Evolutionary conservation across 2,329 filamentous ascomycete species (phyloP), one percentile per base, ranked within the genome.

Genomic region (Colletotrichum shisoi): DNA sequence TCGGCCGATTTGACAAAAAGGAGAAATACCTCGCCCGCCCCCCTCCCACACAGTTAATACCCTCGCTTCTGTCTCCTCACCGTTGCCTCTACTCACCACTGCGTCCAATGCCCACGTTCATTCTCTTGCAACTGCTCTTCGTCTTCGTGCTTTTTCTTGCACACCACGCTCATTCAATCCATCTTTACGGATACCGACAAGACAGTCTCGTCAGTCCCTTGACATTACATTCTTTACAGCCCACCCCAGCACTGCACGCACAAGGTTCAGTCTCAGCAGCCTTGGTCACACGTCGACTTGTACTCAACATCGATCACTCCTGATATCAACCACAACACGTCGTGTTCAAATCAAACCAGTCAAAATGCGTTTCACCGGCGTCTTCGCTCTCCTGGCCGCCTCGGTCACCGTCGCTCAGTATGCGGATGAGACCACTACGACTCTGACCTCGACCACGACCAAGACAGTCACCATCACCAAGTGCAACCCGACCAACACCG

Each of bases 321-420:
- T 54, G 8, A 34, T 34, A 34, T 34, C 31, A 34, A 57, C 27
- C 46, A 37, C 45, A 34, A 48, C 13, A 49, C 40, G 15, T 37
- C 56, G 34, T 53, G 3, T 53, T 42, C 49, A 52, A 52, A 56
- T 9, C 44, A 51, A 69, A 70, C 67, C 65, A 62, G 53, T 71
- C 79, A 82, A 76, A 70, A 84, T 84, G 82, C 80, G 79, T 73
- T 78, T 81, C 78, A 76, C 80, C 70, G 75, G 74, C 73, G 71
- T 83, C 74, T 69, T 81, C 72, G 72, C 78, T 69, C 70, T 81
- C 70, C 69, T 83, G 71, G 79, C 80, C 72, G 76, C 77, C 74
- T 78, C 78, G 63, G 76, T 80, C 54, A 54, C 77, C 61, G 76
- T 77, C 57, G 73, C 75, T 69, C 78, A 78, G 67, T 73, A 69